Evolutionary conservation across 2,329 filamentous ascomycete species (phyloP).

Genomic region (Claviceps humidiphila): DNA sequence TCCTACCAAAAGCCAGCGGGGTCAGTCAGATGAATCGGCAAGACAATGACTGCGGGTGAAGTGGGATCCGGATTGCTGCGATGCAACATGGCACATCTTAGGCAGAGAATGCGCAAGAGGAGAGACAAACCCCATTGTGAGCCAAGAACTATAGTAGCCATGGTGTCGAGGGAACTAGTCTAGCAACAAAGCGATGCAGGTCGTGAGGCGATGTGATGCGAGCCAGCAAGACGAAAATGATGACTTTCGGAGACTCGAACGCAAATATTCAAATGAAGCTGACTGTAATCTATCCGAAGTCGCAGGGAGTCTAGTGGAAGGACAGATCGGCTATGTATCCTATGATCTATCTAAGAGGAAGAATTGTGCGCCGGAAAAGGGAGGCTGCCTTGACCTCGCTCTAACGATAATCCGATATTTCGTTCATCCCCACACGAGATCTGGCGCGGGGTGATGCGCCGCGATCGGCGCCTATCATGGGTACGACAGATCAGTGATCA

Average conservation of each 20-base stretch:
- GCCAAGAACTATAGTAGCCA: slow-evolving; percentile 15
- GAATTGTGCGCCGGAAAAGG: too few relatives aligned
- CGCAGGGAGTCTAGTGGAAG: too few relatives aligned
- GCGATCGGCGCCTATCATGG: background rate
- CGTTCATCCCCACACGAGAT: too few relatives aligned
- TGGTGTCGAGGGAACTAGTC: background rate
- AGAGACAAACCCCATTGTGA: slow-evolving; percentile 24
- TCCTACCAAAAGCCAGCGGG: slow-evolving; percentile 10
- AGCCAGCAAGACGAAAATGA: background rate
- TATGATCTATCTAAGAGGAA: too few relatives aligned
- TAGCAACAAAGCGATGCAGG: background rate
- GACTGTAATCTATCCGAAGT: too few relatives aligned
- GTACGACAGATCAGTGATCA: background rate
- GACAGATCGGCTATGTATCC: too few relatives aligned
- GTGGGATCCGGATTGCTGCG: too few relatives aligned
- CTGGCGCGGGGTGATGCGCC: background rate
- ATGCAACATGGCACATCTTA: background rate
- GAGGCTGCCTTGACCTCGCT: too few relatives aligned
- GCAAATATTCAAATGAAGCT: background rate
- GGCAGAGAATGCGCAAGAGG: background rate
- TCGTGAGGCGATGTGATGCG: background rate
- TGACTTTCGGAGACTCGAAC: background rate
- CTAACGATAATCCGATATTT: too few relatives aligned
- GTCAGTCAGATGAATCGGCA: slow-evolving; percentile 5
- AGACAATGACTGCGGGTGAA: background rate